These are phyloP conservation scores for Epichloe glyceriae DNA, from an alignment of 2,329 filamentous ascomycete genomes.

Conservation along the genomic window DNA sequence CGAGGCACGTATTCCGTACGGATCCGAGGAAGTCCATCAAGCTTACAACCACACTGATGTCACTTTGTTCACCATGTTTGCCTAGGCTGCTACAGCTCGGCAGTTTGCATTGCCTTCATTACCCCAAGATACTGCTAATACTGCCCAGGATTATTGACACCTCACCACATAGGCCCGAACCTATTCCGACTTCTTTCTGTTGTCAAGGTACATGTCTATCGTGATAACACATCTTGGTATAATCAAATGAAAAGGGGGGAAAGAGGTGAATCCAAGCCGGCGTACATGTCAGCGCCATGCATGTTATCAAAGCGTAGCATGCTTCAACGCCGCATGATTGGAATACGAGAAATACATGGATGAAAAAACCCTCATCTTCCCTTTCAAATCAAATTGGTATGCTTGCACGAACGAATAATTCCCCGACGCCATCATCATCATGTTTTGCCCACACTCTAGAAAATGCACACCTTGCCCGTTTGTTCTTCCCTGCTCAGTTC, in stretches of 20 bases:
- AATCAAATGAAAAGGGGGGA: too few relatives aligned
- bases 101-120: too few relatives aligned
- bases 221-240: background rate
- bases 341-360: background rate
- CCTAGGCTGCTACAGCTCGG: too few relatives aligned
- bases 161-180: too few relatives aligned
- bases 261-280: background rate
- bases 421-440: background rate
- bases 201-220: background rate
- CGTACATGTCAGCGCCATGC: background rate
- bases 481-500: slow-evolving; percentile 39
- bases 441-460: slow-evolving; percentile 11
- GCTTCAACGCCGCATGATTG: background rate
- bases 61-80: too few relatives aligned
- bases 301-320: background rate
- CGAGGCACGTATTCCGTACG: too few relatives aligned
- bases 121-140: too few relatives aligned
- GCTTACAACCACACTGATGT: too few relatives aligned
- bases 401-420: background rate
- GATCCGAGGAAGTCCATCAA: too few relatives aligned
- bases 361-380: too few relatives aligned
- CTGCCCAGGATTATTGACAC: too few relatives aligned
- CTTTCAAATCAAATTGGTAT: background rate
- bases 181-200: too few relatives aligned
- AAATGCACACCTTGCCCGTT: slow-evolving; percentile 23